These are phyloP conservation scores for Pleurozium schreberi DNA, from an alignment of 225 moss, liverwort and hornwort species.

Conservation along the genomic window DNA sequence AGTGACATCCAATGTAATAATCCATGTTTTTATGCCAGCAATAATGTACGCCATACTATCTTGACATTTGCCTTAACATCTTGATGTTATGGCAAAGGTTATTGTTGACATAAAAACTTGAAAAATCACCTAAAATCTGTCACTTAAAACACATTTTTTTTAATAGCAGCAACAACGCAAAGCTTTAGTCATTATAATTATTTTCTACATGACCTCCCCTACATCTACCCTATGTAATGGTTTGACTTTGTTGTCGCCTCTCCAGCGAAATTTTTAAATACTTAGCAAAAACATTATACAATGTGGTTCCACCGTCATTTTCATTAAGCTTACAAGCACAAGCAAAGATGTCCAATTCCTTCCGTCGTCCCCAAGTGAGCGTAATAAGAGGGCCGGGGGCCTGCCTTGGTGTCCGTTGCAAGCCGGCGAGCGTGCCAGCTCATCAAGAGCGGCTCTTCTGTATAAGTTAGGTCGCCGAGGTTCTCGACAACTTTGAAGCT, in stretches of 20 bases:
- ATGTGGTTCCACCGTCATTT: not conserved
- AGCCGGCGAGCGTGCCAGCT: not conserved
- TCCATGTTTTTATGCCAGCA: no score
- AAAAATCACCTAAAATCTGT: no score
- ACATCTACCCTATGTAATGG: not conserved
- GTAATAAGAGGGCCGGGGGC: not conserved
- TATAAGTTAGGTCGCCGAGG: not conserved
- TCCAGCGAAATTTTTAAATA: not conserved
- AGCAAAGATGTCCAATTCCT: not conserved
- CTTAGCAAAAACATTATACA: not conserved
- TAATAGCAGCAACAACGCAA: rapidly evolving
- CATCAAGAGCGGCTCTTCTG: not conserved
- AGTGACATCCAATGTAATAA: no score
- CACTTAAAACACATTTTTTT: no score
- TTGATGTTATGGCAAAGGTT: no score
- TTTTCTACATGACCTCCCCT: not conserved
- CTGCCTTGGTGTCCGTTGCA: not conserved
- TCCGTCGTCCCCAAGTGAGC: not conserved
- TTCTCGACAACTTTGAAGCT: not conserved
- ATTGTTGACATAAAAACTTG: no score
- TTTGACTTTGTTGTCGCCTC: not conserved
- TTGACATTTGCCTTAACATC: no score
- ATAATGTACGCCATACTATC: no score
- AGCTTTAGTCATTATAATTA: not conserved
- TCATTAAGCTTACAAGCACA: not conserved